Base-by-base conservation (phyloP, 108 stramenopile species). In the Schizochytrium sp. region DNA sequence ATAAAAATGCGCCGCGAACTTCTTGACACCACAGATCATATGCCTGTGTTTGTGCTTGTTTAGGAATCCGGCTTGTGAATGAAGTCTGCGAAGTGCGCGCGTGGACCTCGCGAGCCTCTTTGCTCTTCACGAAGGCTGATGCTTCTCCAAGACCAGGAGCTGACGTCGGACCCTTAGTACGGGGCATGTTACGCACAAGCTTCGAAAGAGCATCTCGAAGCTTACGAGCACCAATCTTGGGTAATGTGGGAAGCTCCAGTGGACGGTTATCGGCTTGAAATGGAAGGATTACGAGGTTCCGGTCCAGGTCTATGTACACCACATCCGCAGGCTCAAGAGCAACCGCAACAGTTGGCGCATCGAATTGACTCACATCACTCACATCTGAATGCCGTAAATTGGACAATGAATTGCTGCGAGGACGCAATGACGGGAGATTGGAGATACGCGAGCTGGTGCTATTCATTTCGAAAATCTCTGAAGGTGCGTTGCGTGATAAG, bases 311-410 rank as follows among this genome's bases (percentile, higher is more conserved):
- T n/a, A 83, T 53, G 40, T 38, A 83, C 15, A 83, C 45, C 5
- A 83, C 76, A 42, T 83, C 76, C 28, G 28, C 50, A 1, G 76
- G 76, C 47, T 83, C 76, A 40, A 83, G 19, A 56, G 76, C 47
- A 28, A 40, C 76, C 50, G 76, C 4, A 44, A 69, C 28, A 7
- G 64, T 69, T 15, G 64, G 10, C 12, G 64, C 64, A 44, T 69
- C 64, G 7, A 7, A 38, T 7, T 13, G 12, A 44, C 15, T 69
- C 8, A 38, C 5, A 1, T 69, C 64, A 8, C 12, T 38, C 19
- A 44, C 40, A 38, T 69, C 64, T 1, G 7, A 13, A 2, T 13
- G 64, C 28, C 40, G 15, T 7, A 69, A 7, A 0, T 38, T 69
- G 42, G 64, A 69, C 40, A 69, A 69, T 44, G 64, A 69, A 69